Conservation (phyloP, 352 stramenopile species). For the Phytophthora lateralis region DNA sequence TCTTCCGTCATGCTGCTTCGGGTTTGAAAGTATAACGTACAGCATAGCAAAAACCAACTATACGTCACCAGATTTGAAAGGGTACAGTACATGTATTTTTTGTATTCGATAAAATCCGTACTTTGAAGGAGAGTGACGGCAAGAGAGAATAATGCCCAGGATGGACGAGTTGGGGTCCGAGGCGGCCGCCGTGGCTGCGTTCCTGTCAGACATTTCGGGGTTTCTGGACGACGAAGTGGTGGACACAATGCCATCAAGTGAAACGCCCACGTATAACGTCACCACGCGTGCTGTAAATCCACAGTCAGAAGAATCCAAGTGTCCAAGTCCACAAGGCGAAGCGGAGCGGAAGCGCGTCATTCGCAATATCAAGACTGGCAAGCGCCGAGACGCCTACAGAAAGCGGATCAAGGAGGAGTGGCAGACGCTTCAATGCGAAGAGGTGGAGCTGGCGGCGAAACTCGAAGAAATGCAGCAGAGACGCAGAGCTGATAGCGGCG, state of each 20-base stretch:
- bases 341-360: slow-evolving; percentile 13
- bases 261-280: slow-evolving; percentile 11
- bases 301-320: not conserved
- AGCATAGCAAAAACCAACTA: no score
- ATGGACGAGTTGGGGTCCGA: slow-evolving; percentile 11
- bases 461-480: slow-evolving; percentile 15
- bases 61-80: no score
- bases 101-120: no score
- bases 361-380: slow-evolving; percentile 25
- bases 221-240: slow-evolving; percentile 22
- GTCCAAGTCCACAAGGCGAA: slow-evolving; percentile 12
- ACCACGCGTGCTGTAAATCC: not conserved
- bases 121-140: no score
- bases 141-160: not conserved
- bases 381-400: slow-evolving; percentile 25
- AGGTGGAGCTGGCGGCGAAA: slow-evolving; percentile 17
- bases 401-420: slow-evolving; percentile 23
- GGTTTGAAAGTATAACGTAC: no score
- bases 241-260: not conserved
- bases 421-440: slow-evolving; percentile 15
- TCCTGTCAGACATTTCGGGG: slow-evolving; percentile 26
- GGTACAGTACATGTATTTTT: no score
- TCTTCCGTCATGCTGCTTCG: slow-evolving; percentile 10
- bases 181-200: slow-evolving; percentile 18
- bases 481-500: not conserved